Evolutionary conservation across 208 protist genomes (phyloP).

Genomic region (Leishmania amazonensis): DNA sequence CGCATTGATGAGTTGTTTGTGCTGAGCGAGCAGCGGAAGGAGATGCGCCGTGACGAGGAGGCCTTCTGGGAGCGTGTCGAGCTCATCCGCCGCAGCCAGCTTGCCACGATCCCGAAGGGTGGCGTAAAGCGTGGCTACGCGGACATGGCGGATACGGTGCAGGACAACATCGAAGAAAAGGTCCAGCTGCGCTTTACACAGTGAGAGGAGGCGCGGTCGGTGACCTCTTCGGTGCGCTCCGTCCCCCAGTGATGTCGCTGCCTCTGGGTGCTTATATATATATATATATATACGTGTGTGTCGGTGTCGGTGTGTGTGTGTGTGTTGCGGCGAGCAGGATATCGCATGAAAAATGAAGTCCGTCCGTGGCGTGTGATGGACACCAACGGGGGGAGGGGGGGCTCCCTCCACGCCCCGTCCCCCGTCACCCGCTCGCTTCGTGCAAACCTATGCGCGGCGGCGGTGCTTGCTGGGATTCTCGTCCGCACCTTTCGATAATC

Average conservation of each 20-base stretch:
- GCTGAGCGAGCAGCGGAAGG: slow-evolving; percentile 64
- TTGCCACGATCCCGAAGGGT: slow-evolving; percentile 60
- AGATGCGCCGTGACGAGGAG: slow-evolving; percentile 81
- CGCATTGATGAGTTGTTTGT: slow-evolving; percentile 44
- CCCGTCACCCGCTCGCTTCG: neutral
- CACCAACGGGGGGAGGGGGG: neutral
- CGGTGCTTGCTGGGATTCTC: neutral
- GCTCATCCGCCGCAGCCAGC: slow-evolving; percentile 78
- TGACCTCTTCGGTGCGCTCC: neutral
- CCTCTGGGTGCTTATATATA: neutral
- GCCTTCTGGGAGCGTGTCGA: slow-evolving; percentile 89
- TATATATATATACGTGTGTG: neutral
- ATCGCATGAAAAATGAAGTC: neutral
- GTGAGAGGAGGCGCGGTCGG: slow-evolving; percentile 15
- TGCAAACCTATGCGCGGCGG: neutral
- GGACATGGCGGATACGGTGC: slow-evolving; percentile 47
- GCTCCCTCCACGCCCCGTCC: neutral
- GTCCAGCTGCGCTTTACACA: slow-evolving; percentile 83
- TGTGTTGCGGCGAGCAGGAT: neutral
- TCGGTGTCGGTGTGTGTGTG: neutral
- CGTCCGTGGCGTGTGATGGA: neutral
- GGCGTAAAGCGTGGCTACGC: slow-evolving; percentile 66
- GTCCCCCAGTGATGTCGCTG: neutral
- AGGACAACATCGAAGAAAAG: slow-evolving; percentile 73
- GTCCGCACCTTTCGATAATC: neutral